A percentile compares a stretch with the other conserved stretches of the same genome.
phyloP scores from a whole-genome alignment of 2,329 filamentous ascomycete genomes.

The Xylogone sp. region DNA sequence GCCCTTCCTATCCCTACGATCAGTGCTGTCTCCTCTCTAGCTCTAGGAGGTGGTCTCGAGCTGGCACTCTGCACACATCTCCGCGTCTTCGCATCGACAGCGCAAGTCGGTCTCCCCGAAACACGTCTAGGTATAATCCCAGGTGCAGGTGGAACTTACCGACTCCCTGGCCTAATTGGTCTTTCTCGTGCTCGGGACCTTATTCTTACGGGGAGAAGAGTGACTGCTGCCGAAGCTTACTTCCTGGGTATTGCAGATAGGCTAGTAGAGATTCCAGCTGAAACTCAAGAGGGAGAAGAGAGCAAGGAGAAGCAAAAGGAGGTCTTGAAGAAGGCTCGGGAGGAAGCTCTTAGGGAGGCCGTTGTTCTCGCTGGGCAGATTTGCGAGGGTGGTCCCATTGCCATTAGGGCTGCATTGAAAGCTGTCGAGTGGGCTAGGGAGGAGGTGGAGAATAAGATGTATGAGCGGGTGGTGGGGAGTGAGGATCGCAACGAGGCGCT shows the following conservation, averaged over 20 bases:
- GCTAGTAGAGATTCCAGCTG: constrained; percentile 73
- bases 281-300: constrained; percentile 37
- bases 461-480: constrained; percentile 76
- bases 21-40: constrained; percentile 77
- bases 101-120: constrained; percentile 80
- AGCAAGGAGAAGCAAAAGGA: constrained; percentile 32
- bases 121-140: constrained; percentile 92
- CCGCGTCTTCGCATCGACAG: constrained; percentile 78
- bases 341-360: constrained; percentile 69
- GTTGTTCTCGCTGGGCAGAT: constrained; percentile 79
- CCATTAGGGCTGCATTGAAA: constrained; percentile 72
- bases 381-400: constrained; percentile 84
- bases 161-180: constrained; percentile 79
- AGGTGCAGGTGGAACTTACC: constrained; percentile 87
- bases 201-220: constrained; percentile 83
- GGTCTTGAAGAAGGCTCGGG: constrained; percentile 56
- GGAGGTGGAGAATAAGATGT: constrained; percentile 81
- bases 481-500: constrained; percentile 88
- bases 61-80: constrained; percentile 86
- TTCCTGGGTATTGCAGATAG: constrained; percentile 87
- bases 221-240: constrained; percentile 81
- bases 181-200: constrained; percentile 79
- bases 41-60: constrained; percentile 91
- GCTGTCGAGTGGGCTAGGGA: constrained; percentile 73
- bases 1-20: constrained; percentile 85